phyloP scores from a whole-genome alignment of 2,329 filamentous ascomycete species.

The Pseudocercospora eumusae region DNA sequence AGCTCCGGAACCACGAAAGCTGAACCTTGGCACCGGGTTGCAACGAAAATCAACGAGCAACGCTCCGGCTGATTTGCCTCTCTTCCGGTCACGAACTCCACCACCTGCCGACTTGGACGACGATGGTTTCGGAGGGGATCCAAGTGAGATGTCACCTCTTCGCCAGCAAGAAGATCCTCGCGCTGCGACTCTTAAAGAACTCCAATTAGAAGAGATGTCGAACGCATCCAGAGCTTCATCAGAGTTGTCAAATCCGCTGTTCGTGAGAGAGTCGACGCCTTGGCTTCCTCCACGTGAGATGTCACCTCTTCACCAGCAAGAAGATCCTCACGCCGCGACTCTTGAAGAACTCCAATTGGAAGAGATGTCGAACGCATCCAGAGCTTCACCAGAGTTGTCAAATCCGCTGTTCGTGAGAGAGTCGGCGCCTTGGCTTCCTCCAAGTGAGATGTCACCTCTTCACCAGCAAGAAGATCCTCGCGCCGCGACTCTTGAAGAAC shows the following conservation, averaged over 20 bases:
- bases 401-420: constrained; percentile 8
- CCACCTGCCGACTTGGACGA: background rate
- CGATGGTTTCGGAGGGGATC: background rate
- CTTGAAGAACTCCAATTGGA: background rate
- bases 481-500: background rate
- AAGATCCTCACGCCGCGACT: background rate
- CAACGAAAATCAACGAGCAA: background rate
- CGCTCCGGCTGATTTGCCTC: background rate
- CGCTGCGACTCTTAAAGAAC: background rate
- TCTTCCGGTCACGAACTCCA: background rate
- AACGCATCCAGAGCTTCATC: constrained; percentile 4
- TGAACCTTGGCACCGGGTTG: background rate
- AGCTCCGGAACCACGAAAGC: background rate
- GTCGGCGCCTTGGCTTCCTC: background rate
- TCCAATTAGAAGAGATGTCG: background rate
- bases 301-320: background rate
- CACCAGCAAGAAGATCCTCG: background rate
- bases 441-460: background rate
- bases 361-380: background rate
- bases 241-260: constrained; percentile 3
- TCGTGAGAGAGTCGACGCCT: constrained; percentile 3
- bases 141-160: background rate
- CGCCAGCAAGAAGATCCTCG: background rate
- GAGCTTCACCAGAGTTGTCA: constrained; percentile 5
- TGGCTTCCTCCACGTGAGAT: background rate